These are phyloP conservation scores for Exophiala calicioides DNA, from an alignment of 2,329 filamentous ascomycete species.

Conservation along the genomic window DNA sequence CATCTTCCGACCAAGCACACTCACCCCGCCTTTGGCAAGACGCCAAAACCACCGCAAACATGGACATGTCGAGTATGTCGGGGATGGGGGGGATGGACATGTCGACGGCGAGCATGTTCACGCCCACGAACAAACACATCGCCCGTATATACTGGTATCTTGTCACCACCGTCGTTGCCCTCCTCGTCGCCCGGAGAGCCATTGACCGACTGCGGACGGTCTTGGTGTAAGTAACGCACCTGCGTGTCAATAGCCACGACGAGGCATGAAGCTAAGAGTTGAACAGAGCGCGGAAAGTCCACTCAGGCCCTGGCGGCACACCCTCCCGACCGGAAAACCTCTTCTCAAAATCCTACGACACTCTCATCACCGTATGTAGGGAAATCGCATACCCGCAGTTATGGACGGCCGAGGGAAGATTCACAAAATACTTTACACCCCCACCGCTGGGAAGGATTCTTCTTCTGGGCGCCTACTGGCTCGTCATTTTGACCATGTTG, in stretches of 20 bases:
- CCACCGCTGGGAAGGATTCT: constrained; percentile 27
- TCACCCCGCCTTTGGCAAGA: background rate
- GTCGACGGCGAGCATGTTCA: constrained; percentile 25
- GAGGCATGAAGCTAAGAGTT: background rate
- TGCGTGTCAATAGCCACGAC: background rate
- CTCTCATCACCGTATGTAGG: constrained; percentile 20
- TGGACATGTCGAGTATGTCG: constrained; percentile 25
- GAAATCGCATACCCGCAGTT: constrained; percentile 25
- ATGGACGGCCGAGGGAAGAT: constrained; percentile 21
- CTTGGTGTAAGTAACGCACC: background rate
- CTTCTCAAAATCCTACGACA: constrained; percentile 26
- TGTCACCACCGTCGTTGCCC: constrained; percentile 18
- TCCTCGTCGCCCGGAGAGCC: constrained; percentile 13
- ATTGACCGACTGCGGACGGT: constrained; percentile 15
- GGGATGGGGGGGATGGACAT: constrained; percentile 31
- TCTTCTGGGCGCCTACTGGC: constrained; percentile 24
- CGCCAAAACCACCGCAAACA: constrained; percentile 3
- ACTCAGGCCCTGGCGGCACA: constrained; percentile 8
- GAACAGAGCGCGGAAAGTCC: constrained; percentile 11
- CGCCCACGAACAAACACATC: constrained; percentile 21
- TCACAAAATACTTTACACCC: constrained; percentile 23
- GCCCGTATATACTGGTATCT: constrained; percentile 28
- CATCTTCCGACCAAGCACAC: background rate
- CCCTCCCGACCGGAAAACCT: constrained; percentile 20
- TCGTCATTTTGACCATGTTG: constrained; percentile 26